Base-by-base conservation (phyloP, 139 green algal genomes). In the Micractinium sp. region DNA sequence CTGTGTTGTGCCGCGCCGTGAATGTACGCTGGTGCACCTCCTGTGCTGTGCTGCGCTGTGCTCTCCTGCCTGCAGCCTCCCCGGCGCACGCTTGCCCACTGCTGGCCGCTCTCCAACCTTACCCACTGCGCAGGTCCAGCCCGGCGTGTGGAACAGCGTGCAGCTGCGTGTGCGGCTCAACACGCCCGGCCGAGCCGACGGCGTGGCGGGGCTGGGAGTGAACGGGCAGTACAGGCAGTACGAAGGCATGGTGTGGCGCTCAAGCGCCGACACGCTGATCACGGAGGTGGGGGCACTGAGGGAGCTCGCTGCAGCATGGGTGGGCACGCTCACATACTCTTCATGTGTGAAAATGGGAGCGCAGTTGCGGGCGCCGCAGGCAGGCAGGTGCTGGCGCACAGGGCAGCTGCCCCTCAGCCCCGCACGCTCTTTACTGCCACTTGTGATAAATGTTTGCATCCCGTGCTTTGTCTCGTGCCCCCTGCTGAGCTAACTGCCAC, bases 131-230 rank as follows among this genome's bases (percentile, higher is more conserved):
- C 83, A 87, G 83, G 83, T 66, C 23, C 67, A 80, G 29, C 38
- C 13, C 18, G 83, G 66, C 38, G 67, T 33, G 67, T 87, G 83
- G 83, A 79, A 80, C 66, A 53, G 33, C 25, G 83, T 87, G 39
- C 20, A 38, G 67, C 29, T 87, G 38, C 63, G 67, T 0, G 83
- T 87, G 66, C 83, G 83, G 1, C 83, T 87, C 38, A 87, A 87
- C 67, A 78, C 60, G 27, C 83, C 83, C 15, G 83, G 83, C 27
- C 63, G 41, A 1, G 67, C 83, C 16, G 83, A 87, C 67, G 83
- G 83, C 66, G 71, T 87, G 38, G 83, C 83, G 18, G 83, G 83
- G 36, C 66, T 87, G 63, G 83, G 83, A 0, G 38, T 87, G 56
- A 81, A 87, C 29, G 83, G 66, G 15, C 27, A 39, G 13, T 87